Evolutionary conservation across 257 asterid species (phyloP).

Genomic region (Petunia axillaris): DNA sequence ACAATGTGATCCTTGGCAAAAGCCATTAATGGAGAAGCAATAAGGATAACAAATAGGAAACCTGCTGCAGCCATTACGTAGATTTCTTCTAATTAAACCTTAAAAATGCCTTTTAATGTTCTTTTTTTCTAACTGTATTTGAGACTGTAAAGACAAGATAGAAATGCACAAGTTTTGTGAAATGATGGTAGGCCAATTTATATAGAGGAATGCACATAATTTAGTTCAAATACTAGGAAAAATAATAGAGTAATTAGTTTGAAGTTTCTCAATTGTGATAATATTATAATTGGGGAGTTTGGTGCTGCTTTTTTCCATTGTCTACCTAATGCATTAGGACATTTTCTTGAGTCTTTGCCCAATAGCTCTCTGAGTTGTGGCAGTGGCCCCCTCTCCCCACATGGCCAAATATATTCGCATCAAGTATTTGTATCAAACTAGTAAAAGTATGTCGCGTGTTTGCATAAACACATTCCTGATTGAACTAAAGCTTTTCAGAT

Average conservation of each 20-base stretch:
- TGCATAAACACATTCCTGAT: too few relatives aligned
- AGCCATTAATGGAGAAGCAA: conserved; percentile 43
- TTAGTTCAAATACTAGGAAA: neutral
- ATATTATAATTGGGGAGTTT: neutral
- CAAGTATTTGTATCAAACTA: too few relatives aligned
- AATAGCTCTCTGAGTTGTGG: too few relatives aligned
- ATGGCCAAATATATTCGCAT: too few relatives aligned
- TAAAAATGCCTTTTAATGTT: neutral
- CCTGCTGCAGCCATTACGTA: conserved; percentile 37
- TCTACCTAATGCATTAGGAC: too few relatives aligned
- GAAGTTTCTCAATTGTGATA: neutral
- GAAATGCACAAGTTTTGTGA: neutral
- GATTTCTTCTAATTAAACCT: neutral
- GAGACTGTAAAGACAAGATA: neutral
- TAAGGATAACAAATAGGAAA: conserved; percentile 34
- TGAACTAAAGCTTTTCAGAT: too few relatives aligned
- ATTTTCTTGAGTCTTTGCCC: too few relatives aligned
- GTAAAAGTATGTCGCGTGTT: too few relatives aligned
- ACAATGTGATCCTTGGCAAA: conserved; percentile 49
- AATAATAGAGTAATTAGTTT: neutral
- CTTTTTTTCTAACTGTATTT: neutral
- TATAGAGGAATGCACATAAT: neutral
- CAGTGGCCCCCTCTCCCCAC: too few relatives aligned
- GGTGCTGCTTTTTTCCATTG: neutral
- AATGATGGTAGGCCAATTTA: neutral